Evolutionary conservation across 345 rosid genomes (phyloP).

Genomic region (Populus deltoides): DNA sequence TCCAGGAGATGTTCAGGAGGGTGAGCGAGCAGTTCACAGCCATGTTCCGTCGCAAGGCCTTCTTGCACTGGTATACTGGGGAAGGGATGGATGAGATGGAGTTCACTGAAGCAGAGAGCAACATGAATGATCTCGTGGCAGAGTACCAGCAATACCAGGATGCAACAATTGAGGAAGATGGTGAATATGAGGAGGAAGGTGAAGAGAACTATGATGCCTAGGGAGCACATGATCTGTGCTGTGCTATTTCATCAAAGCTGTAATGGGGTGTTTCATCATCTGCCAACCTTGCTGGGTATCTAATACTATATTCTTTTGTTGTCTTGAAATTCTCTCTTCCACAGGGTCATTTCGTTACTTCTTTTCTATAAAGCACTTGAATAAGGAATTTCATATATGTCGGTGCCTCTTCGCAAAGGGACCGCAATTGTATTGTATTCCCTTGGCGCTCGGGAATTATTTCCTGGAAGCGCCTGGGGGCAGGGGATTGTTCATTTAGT

Average conservation of each 20-base stretch:
- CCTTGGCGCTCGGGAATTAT: neutral
- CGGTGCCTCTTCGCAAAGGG: neutral
- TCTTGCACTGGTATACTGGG: conserved; percentile 95
- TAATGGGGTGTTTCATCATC: conserved; percentile 12
- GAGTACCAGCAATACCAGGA: conserved; percentile 98
- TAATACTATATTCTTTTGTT: conserved; percentile 4
- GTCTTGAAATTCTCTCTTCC: neutral
- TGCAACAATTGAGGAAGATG: conserved; percentile 88
- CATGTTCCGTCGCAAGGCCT: conserved; percentile 95
- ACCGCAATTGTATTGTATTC: neutral
- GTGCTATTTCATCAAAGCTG: neutral
- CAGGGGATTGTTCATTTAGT: neutral
- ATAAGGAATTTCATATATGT: conserved; percentile 13
- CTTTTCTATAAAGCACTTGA: conserved; percentile 11
- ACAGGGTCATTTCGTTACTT: conserved; percentile 4
- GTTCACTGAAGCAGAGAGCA: conserved; percentile 96
- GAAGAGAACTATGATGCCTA: conserved; percentile 42
- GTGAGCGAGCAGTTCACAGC: conserved; percentile 99
- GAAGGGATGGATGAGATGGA: conserved; percentile 99
- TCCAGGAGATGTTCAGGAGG: conserved; percentile 97
- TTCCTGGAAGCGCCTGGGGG: neutral
- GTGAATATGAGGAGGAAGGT: conserved; percentile 59
- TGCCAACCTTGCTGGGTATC: neutral
- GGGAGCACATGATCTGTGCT: neutral
- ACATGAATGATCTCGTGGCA: conserved; percentile 93